A percentile compares a stretch with the other conserved stretches of the same genome.
These are phyloP conservation scores for Paramecium caudatum DNA, from an alignment of 73 alveolate species.

Conservation along the genomic window DNA sequence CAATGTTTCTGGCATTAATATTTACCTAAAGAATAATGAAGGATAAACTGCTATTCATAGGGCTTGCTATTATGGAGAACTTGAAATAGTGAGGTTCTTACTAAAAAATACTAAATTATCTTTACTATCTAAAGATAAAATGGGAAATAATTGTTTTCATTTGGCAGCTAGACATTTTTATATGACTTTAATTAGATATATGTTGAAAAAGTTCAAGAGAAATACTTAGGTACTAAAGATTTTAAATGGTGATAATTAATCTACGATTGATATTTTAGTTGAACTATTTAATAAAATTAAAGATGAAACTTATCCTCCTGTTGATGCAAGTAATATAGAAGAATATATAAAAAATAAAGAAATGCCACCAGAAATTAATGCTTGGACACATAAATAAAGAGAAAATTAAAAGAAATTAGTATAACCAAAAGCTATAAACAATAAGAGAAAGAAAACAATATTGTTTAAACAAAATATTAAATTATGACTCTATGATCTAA, in stretches of 20 bases:
- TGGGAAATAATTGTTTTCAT: slow-evolving; percentile 55
- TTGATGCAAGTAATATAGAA: background rate
- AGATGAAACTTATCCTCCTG: slow-evolving; percentile 14
- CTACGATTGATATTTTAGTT: slow-evolving; percentile 16
- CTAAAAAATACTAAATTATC: slow-evolving; percentile 61
- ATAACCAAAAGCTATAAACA: background rate
- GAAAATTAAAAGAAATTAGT: slow-evolving; percentile 2
- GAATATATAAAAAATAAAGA: slow-evolving; percentile 51
- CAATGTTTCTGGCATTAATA: slow-evolving; percentile 6
- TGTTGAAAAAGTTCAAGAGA: slow-evolving; percentile 39
- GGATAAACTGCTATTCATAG: slow-evolving; percentile 69
- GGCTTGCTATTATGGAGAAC: slow-evolving; percentile 52
- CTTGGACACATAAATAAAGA: slow-evolving; percentile 3
- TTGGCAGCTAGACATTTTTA: slow-evolving; percentile 58
- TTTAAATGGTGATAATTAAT: slow-evolving; percentile 44
- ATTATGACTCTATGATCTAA: too few species aligned
- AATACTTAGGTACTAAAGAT: background rate
- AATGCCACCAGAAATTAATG: slow-evolving; percentile 67
- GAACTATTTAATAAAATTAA: slow-evolving; percentile 19
- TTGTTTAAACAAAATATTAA: slow-evolving; percentile 19
- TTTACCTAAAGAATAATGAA: slow-evolving; percentile 58
- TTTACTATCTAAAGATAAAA: slow-evolving; percentile 52
- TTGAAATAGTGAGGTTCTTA: slow-evolving; percentile 10
- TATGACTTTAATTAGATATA: slow-evolving; percentile 47
- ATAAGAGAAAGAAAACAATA: slow-evolving; percentile 47